Conservation (phyloP, 371 early-diverging fungal species). For the Zopfochytrium polystomum region DNA sequence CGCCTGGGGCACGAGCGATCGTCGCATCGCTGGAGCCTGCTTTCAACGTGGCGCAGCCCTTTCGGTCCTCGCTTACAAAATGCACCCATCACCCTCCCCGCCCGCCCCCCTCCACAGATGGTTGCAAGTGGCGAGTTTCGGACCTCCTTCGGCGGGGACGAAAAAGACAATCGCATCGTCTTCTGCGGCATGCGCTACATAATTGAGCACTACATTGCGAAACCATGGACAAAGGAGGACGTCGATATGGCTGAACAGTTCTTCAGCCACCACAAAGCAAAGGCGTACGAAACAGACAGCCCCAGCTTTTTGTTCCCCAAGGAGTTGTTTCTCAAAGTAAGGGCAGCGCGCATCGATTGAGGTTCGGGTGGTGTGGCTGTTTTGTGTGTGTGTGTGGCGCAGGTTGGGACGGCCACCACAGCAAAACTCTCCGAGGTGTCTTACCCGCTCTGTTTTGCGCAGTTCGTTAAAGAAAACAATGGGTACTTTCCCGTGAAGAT, state of each 20-base stretch:
- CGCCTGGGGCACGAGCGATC: no score
- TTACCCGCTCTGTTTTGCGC: no score
- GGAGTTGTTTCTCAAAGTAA: slow-evolving; percentile 65
- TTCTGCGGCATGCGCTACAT: slow-evolving; percentile 78
- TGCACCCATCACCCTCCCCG: no score
- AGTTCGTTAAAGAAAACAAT: slow-evolving; percentile 66
- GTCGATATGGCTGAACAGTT: slow-evolving; percentile 61
- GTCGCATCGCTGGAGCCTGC: no score
- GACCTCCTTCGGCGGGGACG: slow-evolving; percentile 56
- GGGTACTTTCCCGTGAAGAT: slow-evolving; percentile 81
- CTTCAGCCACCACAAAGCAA: slow-evolving; percentile 66
- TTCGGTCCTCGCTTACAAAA: no score
- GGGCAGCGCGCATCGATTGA: no score
- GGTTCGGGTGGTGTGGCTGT: no score
- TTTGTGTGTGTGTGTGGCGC: no score
- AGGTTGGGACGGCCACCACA: no score
- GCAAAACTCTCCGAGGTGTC: no score
- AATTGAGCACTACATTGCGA: slow-evolving; percentile 63
- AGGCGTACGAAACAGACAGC: slow-evolving; percentile 17
- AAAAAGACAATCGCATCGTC: slow-evolving; percentile 65
- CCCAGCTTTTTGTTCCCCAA: slow-evolving; percentile 70
- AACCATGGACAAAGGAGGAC: slow-evolving; percentile 63
- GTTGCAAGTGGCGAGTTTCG: slow-evolving; percentile 81
- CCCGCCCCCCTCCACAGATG: no score
- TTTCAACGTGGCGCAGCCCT: no score